A percentile compares a stretch with the other conserved stretches of the same genome.
These are phyloP conservation scores for Citrus trifoliata DNA, from an alignment of 345 rosid species.

Conservation along the genomic window DNA sequence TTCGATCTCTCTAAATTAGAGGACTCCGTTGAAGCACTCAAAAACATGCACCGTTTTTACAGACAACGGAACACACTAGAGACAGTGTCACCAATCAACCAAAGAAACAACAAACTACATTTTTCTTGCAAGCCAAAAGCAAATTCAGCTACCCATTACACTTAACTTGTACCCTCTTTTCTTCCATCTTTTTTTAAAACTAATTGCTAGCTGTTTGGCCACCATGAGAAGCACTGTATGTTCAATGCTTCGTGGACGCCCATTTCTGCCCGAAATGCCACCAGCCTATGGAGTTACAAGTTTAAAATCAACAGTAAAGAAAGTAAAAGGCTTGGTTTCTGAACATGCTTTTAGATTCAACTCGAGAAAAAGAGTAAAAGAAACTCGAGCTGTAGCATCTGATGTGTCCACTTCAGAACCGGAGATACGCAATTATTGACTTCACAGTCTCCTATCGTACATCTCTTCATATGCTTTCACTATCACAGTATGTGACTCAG, in stretches of 20 bases:
- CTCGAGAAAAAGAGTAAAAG: not conserved
- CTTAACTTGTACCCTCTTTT: not conserved
- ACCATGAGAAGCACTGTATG: slow-evolving; percentile 4
- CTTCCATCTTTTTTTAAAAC: not conserved
- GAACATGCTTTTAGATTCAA: not conserved
- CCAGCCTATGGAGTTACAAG: not conserved
- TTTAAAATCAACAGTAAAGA: not conserved
- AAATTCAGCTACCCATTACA: not conserved
- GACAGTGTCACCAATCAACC: not conserved
- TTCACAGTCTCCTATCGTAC: no score
- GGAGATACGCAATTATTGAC: not conserved
- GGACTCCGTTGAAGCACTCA: slow-evolving; percentile 17
- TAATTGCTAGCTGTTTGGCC: not conserved
- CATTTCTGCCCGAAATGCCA: slow-evolving; percentile 4
- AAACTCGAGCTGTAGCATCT: slow-evolving; percentile 16
- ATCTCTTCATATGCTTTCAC: not conserved
- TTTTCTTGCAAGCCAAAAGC: not conserved
- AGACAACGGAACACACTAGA: not conserved
- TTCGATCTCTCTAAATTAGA: not conserved
- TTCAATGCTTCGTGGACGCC: slow-evolving; percentile 4
- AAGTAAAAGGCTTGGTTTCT: not conserved
- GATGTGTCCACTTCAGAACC: slow-evolving; percentile 6
- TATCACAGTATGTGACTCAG: not conserved
- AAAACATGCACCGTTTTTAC: not conserved
- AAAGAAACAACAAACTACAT: not conserved